Percentiles rank a stretch among this genome's conserved stretches.
phyloP scores from a whole-genome alignment of 2,329 filamentous ascomycete species.

The Plectosphaerella sp. region DNA sequence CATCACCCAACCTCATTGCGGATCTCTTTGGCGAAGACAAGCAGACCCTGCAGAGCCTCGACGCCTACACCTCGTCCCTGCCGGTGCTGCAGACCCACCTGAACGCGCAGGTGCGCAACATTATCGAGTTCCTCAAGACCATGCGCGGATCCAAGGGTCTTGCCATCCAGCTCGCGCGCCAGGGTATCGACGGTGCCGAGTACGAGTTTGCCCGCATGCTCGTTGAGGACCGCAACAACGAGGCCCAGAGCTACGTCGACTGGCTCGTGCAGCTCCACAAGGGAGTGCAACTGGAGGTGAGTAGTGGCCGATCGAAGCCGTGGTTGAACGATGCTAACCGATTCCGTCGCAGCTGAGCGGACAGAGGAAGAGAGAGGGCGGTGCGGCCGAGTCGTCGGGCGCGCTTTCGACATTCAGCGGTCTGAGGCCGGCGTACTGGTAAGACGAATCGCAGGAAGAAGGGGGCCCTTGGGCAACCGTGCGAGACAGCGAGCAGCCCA shows the following conservation, averaged over 20 bases:
- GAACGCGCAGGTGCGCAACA: slow-evolving; percentile 91
- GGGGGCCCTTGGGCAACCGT: neutral
- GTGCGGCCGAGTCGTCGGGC: slow-evolving; percentile 38
- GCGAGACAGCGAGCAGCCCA: neutral
- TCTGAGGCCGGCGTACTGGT: slow-evolving; percentile 58
- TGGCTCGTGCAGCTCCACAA: slow-evolving; percentile 96
- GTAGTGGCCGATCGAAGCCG: slow-evolving; percentile 13
- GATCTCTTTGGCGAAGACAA: slow-evolving; percentile 84
- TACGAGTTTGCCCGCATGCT: slow-evolving; percentile 92
- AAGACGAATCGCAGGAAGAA: slow-evolving; percentile 13
- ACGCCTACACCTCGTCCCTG: slow-evolving; percentile 74
- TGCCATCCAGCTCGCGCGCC: slow-evolving; percentile 83
- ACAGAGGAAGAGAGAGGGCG: slow-evolving; percentile 66
- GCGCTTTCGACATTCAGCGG: slow-evolving; percentile 53
- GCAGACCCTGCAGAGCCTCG: slow-evolving; percentile 66
- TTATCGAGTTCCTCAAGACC: slow-evolving; percentile 78
- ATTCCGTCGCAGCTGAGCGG: slow-evolving; percentile 52
- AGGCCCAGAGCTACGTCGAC: slow-evolving; percentile 96
- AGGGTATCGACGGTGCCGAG: slow-evolving; percentile 90
- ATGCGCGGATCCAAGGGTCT: slow-evolving; percentile 82
- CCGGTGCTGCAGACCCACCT: slow-evolving; percentile 87
- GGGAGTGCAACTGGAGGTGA: slow-evolving; percentile 83
- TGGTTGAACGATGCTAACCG: slow-evolving; percentile 4
- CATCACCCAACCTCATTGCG: slow-evolving; percentile 83
- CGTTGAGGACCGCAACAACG: slow-evolving; percentile 93